Conservation (phyloP, 352 stramenopile species). For the Globisporangium cystogenes region DNA sequence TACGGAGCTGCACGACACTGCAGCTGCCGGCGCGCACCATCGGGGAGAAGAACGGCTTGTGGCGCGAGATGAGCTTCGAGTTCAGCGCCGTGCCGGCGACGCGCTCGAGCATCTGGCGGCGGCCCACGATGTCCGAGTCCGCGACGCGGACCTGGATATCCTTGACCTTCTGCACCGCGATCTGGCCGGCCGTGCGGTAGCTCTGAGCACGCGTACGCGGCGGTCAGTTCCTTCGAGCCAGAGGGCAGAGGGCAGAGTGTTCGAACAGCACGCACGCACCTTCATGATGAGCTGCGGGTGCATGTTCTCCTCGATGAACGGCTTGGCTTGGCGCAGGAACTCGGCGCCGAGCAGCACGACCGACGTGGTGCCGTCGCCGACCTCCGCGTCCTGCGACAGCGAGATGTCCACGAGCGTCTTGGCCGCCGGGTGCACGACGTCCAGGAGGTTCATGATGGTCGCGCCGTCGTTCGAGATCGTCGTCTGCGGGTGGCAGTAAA, state of each 20-base stretch:
- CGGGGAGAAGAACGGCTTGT: constrained; percentile 97
- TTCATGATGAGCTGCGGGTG: constrained; percentile 92
- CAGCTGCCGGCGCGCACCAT: constrained; percentile 67
- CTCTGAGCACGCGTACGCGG: constrained; percentile 20
- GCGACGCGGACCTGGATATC: constrained; percentile 82
- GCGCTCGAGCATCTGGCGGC: constrained; percentile 88
- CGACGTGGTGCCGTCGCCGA: constrained; percentile 95
- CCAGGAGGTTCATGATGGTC: constrained; percentile 98
- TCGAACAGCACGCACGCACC: constrained; percentile 13
- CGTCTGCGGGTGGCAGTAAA: constrained; percentile 28
- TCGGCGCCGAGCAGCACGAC: constrained; percentile 97
- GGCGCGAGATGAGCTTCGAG: constrained; percentile 97
- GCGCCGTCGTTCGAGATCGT: constrained; percentile 99
- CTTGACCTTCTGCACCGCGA: constrained; percentile 84
- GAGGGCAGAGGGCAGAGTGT: too few species aligned
- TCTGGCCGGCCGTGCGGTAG: constrained; percentile 78
- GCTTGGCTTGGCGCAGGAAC: constrained; percentile 96
- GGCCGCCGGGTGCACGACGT: constrained; percentile 98
- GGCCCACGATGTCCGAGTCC: constrained; percentile 69
- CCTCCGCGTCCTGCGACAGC: constrained; percentile 87
- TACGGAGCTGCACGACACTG: too few species aligned
- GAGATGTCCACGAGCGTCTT: constrained; percentile 99
- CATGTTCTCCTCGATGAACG: constrained; percentile 98
- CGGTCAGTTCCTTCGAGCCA: neutral
- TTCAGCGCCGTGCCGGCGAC: constrained; percentile 96